Evolutionary conservation across 768 basidiomycete genomes (phyloP), one percentile per base, ranked within the genome.

Genomic region (Termitomyces sp.): DNA sequence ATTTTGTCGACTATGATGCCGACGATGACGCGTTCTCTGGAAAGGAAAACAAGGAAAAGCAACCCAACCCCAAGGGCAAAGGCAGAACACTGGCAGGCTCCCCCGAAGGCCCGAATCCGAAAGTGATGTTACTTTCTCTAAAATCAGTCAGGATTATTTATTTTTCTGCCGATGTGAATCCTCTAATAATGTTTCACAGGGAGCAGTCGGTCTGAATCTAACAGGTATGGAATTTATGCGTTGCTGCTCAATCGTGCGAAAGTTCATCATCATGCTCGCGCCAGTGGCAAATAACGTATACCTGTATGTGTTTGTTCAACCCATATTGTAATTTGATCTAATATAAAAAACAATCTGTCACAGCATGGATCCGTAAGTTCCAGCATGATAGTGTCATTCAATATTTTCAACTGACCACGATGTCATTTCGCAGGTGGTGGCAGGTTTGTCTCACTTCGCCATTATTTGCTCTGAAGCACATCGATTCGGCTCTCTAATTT

Each of bases 71-170:
- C 77, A 78, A 67, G 69, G 67, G 37, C 77, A 79, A 68, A 71
- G 64, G 15, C 76, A 82, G 64, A 67, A 63, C 55, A 18, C 49
- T 63, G 15, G 31, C 22, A 52, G 16, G 16, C 9, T 52, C 22
- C 24, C 20, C 20, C 7, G 44, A 46, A 30, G 36, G 55, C 15
- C 30, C 39, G 31, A 91, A 87, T 67, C 90, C 93, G 4, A 81
- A 78, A 60, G 87, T 95, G 36, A 87, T 95, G 89, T 76, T 95
- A 54, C 87, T 95, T 56, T 94, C 93, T 6, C 76, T 95, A 65
- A 95, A 93, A 73, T 86, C 84, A 48, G 80, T 81, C 65, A 41
- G 76, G 6, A 12, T 48, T 27, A 45, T 16, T 34, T 31, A 33
- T 45, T 15, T 9, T 44, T 18, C 42, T 27, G 22, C 18, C 22